phyloP scores from a whole-genome alignment of 139 green algal genomes.

The Coelastrella sp. region DNA sequence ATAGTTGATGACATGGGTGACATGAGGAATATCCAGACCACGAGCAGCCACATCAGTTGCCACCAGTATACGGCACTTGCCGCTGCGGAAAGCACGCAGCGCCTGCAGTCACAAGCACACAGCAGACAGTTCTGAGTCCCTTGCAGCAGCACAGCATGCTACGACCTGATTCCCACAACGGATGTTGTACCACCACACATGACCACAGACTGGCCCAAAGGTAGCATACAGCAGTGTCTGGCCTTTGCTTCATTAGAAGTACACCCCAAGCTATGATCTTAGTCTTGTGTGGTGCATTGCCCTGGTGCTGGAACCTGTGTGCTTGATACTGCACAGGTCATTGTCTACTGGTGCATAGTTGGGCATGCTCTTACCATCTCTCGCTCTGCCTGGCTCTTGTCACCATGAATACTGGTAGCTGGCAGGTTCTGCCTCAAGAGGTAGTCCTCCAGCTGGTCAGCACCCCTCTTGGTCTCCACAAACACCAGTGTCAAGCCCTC shows the following conservation, averaged over 20 bases:
- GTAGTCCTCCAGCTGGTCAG: constrained; percentile 89
- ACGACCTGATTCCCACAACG: too few relatives aligned
- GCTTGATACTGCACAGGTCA: too few relatives aligned
- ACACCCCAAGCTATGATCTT: too few relatives aligned
- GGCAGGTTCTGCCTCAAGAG: constrained; percentile 91
- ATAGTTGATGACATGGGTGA: constrained; percentile 82
- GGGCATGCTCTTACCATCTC: constrained; percentile 72
- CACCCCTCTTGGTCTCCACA: constrained; percentile 93
- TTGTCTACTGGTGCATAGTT: constrained; percentile 60
- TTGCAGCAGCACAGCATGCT: too few relatives aligned
- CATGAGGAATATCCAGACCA: constrained; percentile 80
- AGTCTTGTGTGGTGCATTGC: too few relatives aligned
- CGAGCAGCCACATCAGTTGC: constrained; percentile 95
- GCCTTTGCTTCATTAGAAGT: too few relatives aligned
- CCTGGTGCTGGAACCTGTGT: too few relatives aligned
- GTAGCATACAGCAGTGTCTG: too few relatives aligned
- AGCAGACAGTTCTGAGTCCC: too few relatives aligned
- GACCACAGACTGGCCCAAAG: too few relatives aligned
- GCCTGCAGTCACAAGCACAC: constrained; percentile 32
- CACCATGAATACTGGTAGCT: constrained; percentile 92
- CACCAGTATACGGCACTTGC: constrained; percentile 91
- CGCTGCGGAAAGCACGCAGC: constrained; percentile 89
- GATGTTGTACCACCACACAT: too few relatives aligned
- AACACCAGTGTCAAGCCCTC: constrained; percentile 81
- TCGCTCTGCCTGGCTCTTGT: constrained; percentile 95